Base-by-base conservation (phyloP, 2,329 filamentous ascomycete genomes). In the Apiospora pterosperma region DNA sequence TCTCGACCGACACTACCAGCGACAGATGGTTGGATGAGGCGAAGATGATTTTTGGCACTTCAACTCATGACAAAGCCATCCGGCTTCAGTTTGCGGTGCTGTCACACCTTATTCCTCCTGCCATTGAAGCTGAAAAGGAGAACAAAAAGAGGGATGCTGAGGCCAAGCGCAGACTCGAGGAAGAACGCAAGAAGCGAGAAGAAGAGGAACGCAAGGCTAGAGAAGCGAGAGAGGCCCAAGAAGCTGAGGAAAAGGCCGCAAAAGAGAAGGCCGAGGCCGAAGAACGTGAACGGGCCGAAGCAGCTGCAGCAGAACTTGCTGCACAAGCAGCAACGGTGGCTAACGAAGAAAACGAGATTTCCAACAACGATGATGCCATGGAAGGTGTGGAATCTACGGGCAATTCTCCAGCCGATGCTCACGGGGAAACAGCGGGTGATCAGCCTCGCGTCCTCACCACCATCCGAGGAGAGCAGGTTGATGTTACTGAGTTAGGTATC, bases 401-500 rank as follows among this genome's bases (percentile, higher is more conserved):
- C 36, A 71, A 75, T 66, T 78, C 12, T 23, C 72, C 75, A 16
- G 72, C 72, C 11, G 68, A 71, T 41, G 72, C 76, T 60, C 68
- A 75, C 42, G 76, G 79, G 61, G 77, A 79, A 63, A 73, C 80
- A 36, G 76, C 82, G 61, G 75, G 81, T n/a, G 79, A 80, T 39
- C 84, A 85, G 61, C 80, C 85, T 63, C 90, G 94, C 59, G 85
- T 97, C 36, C 90, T 90, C 71, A 96, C 92, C 19, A 94, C 87
- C 2, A 93, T 99, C 63, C 85, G 94, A 66, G 95, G 94, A 31
- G 91, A 92, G 68, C 89, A 96, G 72, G 87, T 97, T 62, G 96
- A 99, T 76, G 96, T 99, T 60, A 99, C 96, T 0, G 92, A 92
- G 66, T 85, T 99, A 67, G 94, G 95, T 60, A 98, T 99, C 71